Evolutionary conservation across 306 rosid species (phyloP), one percentile per base, ranked within the genome.

Genomic region (Acacia crassicarpa): DNA sequence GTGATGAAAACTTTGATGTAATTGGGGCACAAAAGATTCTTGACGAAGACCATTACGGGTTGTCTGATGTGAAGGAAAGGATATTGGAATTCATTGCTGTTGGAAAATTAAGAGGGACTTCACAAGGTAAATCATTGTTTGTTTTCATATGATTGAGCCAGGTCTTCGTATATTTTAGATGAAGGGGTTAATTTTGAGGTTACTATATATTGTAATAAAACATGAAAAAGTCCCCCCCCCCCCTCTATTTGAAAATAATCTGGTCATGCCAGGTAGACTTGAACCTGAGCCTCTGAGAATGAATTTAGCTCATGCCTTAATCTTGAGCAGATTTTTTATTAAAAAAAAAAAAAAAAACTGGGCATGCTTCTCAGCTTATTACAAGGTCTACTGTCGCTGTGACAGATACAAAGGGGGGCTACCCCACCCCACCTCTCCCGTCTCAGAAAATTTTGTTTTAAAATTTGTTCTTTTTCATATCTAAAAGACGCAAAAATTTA

Each of bases 1-100:
- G 99, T 70, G 92, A 96, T 81, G 99, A 96, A 91, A 96, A 96
- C 87, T 93, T 96, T 67, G 94, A 96, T 89, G 98, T 96, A 44
- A 90, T 90, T 58, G 86, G 89, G 56, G 99, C 99, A 2, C 94
- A 93, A 85, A 89, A 85, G 77, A 96, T 96, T 88, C 97, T 96
- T 73, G 99, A 96, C 80, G 99, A 96, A 87, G 99, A 96, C 84
- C 99, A 96, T 89, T 96, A 96, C 33, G 99, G 99, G 82, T 90
- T 96, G 84, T 81, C 89, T 67, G 99, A 96, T 86, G 99, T 96
- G 80, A 96, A 96, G 87, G 99, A 96, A 83, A 90, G 99, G 85
- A 96, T 96, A 81, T 81, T 96, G 86, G 99, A 96, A 87, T 96
- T 96, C 81, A 96, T 96, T 80, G 99, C 99, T 22, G 99, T 96